Conservation (phyloP, 495 filamentous ascomycete genomes). For the Extremus antarcticus region DNA sequence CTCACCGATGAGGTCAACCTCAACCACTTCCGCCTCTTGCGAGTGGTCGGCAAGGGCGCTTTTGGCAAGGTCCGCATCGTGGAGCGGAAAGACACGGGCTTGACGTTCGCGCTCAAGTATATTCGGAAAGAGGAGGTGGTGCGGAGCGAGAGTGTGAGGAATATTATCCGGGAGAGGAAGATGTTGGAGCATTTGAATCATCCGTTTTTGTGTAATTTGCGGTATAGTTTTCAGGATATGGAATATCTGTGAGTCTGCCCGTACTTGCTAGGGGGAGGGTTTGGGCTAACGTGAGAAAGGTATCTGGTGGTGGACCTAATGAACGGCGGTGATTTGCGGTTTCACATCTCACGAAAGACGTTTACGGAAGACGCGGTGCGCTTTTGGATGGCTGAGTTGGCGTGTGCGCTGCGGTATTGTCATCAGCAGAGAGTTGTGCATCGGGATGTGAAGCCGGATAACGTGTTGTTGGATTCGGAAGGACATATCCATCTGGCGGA, state of each 20-base stretch:
- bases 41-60: conserved; percentile 93
- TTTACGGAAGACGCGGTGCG: conserved; percentile 95
- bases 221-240: conserved; percentile 98
- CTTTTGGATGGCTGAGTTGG: conserved; percentile 93
- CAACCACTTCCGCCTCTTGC: conserved; percentile 89
- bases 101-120: conserved; percentile 93
- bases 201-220: conserved; percentile 94
- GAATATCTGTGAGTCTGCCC: conserved; percentile 83
- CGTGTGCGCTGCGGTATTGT: conserved; percentile 84
- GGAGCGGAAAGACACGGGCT: conserved; percentile 87
- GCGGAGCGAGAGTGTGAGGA: conserved; percentile 91
- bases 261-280: no score
- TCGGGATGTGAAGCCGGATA: conserved; percentile 94
- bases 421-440: conserved; percentile 90
- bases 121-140: conserved; percentile 99
- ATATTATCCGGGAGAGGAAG: conserved; percentile 90
- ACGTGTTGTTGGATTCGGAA: conserved; percentile 84
- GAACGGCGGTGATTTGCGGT: conserved; percentile 93
- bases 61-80: conserved; percentile 99
- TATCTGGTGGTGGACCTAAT: conserved; percentile 97
- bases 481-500: conserved; percentile 97
- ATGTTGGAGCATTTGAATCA: conserved; percentile 98
- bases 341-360: conserved; percentile 95
- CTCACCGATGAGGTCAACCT: conserved; percentile 94
- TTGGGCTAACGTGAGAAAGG: conserved; percentile 38